These are phyloP conservation scores for Hypoxylon sp. DNA, from an alignment of 2,329 filamentous ascomycete species.

Conservation along the genomic window DNA sequence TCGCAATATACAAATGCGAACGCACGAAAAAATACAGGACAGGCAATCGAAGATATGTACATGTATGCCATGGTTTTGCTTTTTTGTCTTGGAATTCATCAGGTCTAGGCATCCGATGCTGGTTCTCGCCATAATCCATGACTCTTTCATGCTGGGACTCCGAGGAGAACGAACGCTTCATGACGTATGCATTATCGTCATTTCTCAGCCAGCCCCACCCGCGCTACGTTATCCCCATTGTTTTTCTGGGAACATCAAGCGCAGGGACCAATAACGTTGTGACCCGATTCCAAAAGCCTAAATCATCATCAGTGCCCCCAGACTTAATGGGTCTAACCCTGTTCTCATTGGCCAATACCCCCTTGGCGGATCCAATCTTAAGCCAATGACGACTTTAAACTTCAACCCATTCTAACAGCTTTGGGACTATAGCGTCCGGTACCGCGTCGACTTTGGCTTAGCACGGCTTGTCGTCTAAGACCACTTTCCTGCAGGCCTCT, in stretches of 20 bases:
- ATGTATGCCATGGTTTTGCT: constrained; percentile 7
- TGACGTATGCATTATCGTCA: constrained; percentile 48
- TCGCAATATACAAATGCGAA: constrained; percentile 21
- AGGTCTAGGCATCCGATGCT: constrained; percentile 16
- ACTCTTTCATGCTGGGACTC: constrained; percentile 41
- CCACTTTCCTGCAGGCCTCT: constrained; percentile 22
- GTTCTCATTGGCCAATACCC: constrained; percentile 20
- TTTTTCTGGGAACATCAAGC: constrained; percentile 36
- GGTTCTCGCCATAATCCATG: constrained; percentile 37
- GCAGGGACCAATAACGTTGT: constrained; percentile 37
- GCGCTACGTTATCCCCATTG: constrained; percentile 26
- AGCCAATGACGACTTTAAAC: constrained; percentile 31
- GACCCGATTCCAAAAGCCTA: constrained; percentile 37
- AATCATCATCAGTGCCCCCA: constrained; percentile 35
- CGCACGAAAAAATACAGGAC: constrained; percentile 13
- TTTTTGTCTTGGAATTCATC: constrained; percentile 14
- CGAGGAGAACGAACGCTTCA: constrained; percentile 34
- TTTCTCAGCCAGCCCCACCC: constrained; percentile 40
- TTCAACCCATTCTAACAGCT: constrained; percentile 17
- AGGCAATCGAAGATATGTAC: constrained; percentile 4
- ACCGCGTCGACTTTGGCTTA: constrained; percentile 27
- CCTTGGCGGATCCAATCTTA: constrained; percentile 29
- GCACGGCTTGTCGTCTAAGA: neutral
- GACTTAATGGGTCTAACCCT: constrained; percentile 3
- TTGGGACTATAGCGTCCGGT: constrained; percentile 19